Evolutionary conservation across 192 early-diverging fungal species (phyloP).

Genomic region (Backusella liffmaniae): DNA sequence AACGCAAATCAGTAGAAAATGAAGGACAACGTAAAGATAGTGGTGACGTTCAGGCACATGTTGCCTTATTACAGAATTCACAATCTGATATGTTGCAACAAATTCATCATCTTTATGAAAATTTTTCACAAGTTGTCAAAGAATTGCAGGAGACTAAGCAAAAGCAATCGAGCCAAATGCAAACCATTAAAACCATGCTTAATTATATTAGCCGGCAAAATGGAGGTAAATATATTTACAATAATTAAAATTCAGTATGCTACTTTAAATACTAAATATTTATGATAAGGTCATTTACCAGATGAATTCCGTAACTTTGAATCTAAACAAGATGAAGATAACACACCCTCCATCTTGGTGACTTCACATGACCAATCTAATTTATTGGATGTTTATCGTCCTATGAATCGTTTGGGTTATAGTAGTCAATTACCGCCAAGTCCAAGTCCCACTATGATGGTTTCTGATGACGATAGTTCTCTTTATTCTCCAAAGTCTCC

Average conservation of each 20-base stretch:
- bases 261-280: slow-evolving; percentile 51
- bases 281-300: neutral
- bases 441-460: slow-evolving; percentile 21
- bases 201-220: slow-evolving; percentile 48
- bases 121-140: slow-evolving; percentile 64
- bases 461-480: slow-evolving; percentile 25
- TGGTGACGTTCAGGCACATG: slow-evolving; percentile 65
- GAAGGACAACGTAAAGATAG: slow-evolving; percentile 70
- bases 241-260: slow-evolving; percentile 34
- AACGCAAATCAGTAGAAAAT: slow-evolving; percentile 87
- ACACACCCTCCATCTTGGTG: slow-evolving; percentile 22
- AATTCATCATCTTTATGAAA: slow-evolving; percentile 69
- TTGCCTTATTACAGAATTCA: slow-evolving; percentile 73
- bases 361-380: slow-evolving; percentile 16
- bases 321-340: neutral
- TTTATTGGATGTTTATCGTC: neutral
- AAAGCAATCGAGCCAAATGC: slow-evolving; percentile 65
- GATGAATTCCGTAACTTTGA: neutral
- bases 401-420: neutral
- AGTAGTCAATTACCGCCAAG: slow-evolving; percentile 20
- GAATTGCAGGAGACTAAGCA: slow-evolving; percentile 72
- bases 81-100: slow-evolving; percentile 75
- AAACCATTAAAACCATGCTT: slow-evolving; percentile 63
- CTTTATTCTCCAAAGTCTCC: slow-evolving; percentile 18
- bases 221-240: slow-evolving; percentile 16